A percentile compares a stretch with the other conserved stretches of the same genome.
These are phyloP conservation scores for Coemansia sp. DNA, from an alignment of 192 early-diverging fungal species.

Conservation along the genomic window DNA sequence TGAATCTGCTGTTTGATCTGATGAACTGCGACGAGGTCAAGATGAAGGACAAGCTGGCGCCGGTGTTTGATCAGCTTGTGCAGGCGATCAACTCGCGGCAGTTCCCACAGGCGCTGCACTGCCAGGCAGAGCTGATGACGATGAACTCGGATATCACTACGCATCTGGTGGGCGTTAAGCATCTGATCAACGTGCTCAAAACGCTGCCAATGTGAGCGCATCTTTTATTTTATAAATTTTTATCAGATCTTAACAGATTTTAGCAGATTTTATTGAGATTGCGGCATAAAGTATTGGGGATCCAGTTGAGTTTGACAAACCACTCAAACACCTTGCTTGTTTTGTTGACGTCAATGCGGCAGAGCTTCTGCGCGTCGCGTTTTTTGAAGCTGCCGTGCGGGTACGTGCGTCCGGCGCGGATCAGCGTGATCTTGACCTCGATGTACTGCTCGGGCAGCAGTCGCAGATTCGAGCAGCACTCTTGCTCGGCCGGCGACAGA, in stretches of 20 bases:
- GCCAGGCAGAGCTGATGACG: slow-evolving; percentile 69
- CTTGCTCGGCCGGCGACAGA: slow-evolving; percentile 29
- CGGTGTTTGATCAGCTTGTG: slow-evolving; percentile 60
- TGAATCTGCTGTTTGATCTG: slow-evolving; percentile 78
- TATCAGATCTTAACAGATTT: too few relatives aligned
- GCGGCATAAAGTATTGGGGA: slow-evolving; percentile 34
- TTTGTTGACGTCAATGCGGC: slow-evolving; percentile 95
- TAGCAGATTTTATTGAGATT: slow-evolving; percentile 9
- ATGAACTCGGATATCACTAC: slow-evolving; percentile 63
- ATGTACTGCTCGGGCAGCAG: slow-evolving; percentile 42
- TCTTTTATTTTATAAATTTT: too few relatives aligned
- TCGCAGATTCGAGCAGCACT: slow-evolving; percentile 46
- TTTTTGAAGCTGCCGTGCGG: slow-evolving; percentile 56
- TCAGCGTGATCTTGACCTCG: slow-evolving; percentile 36
- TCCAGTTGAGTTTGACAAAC: slow-evolving; percentile 85
- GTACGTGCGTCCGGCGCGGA: slow-evolving; percentile 33
- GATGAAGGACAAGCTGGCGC: slow-evolving; percentile 53
- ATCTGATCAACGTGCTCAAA: slow-evolving; percentile 59
- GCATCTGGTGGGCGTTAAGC: slow-evolving; percentile 66
- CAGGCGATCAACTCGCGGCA: slow-evolving; percentile 58
- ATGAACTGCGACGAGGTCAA: slow-evolving; percentile 78
- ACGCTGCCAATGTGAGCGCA: slow-evolving; percentile 23
- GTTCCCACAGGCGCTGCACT: slow-evolving; percentile 54
- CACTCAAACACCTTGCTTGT: slow-evolving; percentile 81
- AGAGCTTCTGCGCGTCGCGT: slow-evolving; percentile 86